Evolutionary conservation across 768 basidiomycete species (phyloP), one percentile per base, ranked within the genome.

Genomic region (Lentinula guzmanii): DNA sequence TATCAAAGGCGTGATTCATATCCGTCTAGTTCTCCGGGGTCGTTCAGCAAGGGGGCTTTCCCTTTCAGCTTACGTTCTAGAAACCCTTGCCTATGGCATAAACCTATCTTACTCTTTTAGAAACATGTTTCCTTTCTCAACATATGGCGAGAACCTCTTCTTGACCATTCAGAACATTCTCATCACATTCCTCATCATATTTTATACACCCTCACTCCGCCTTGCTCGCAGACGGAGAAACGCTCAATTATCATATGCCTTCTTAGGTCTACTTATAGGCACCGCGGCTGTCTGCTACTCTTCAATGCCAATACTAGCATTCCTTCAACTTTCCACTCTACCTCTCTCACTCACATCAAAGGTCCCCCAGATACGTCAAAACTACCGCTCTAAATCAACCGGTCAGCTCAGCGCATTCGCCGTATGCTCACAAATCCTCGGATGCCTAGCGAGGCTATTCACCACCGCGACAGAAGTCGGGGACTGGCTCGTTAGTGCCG

Each of bases 101-200:
- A 94, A 87, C 0, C 82, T 95, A 31, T 86, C 86, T 10, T 99
- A 98, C 75, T 89, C 95, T 2, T 85, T 84, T 67, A 81, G 93
- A 24, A 89, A 93, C 69, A 72, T 78, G 24, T 98, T 95, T 74
- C 94, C 97, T 0, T 97, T 98, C 79, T 93, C 92, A 18, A 98
- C 97, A 0, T 99, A 98, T 63, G 97, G 97, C 69, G 97, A 99
- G 74, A 98, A 96, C 78, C 71, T 95, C 61, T 98, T 98, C 84
- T 82, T 98, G 53, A 87, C 92, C 34, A 69, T 94, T 62, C 94
- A 96, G 74, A 94, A 96, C 77, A 78, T 89, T 66, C 63, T 91
- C 75, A 93, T 98, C 71, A 93, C 93, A 15, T 80, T 94, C 68
- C 85, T 95, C 66, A 96, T 96, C 73, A 81, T 95, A 54, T 76